Base-by-base conservation (phyloP, 768 basidiomycete genomes). In the Suillus luteus region DNA sequence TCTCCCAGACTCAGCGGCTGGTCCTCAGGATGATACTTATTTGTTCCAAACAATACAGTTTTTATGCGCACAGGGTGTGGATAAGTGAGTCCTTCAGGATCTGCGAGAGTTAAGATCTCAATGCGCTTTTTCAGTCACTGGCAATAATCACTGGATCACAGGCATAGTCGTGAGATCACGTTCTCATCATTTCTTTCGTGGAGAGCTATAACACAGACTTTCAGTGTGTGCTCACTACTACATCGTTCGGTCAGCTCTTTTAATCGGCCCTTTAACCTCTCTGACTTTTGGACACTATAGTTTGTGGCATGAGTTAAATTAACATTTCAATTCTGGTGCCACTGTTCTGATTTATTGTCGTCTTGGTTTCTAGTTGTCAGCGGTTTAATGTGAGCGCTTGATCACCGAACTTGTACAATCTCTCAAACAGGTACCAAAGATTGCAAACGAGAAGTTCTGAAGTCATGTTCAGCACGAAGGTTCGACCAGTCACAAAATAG, bases 51-150 rank as follows among this genome's bases (percentile, higher is more conserved):
- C 19, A 5, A 54, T 6, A 43, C 44, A 73, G 72, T 59, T 72
- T 72, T 35, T 73, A 73, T n/a, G 60, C 62, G 22, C 66, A 73
- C 31, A 72, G 70, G 41, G 68, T 73, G 22, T 73, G 70, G 69
- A 71, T 70, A 64, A 72, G 71, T 72, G 46, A 44, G 71, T 55
- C n/a, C 6, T 11, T 48, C 3, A 27, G 27, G 43, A 27, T 1
- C 3, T 24, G n/a, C 31, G 24, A 14, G 3, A n/a, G 31, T 46
- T 6, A 12, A 9, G 2, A 3, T 41, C 2, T 48, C 40, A 46
- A 65, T 10, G 33, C 27, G 17, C 24, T 19, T 4, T 31, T 54
- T 41, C 24, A 72, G 71, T 73, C 31, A 71, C 69, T 6, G 66
- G 55, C 31, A 44, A 11, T 22, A 72, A 71, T 46, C 63, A 59